Evolutionary conservation across 306 rosid genomes (phyloP).

Genomic region (Sechiopsis laciniata): DNA sequence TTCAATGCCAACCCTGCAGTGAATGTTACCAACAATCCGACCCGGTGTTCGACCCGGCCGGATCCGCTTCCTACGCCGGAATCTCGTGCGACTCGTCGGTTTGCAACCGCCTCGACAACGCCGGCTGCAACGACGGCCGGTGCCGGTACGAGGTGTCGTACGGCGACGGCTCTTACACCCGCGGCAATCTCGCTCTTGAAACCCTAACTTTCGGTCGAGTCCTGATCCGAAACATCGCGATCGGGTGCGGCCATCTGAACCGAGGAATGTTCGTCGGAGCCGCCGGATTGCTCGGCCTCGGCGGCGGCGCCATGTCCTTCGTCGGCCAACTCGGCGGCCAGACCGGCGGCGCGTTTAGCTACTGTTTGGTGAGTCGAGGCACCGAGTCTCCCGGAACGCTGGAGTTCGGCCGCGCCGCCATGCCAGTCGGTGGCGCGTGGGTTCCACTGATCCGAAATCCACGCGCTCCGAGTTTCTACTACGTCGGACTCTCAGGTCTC

Average conservation of each 20-base stretch:
- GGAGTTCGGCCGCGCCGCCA: slow-evolving; percentile 67
- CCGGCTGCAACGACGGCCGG: slow-evolving; percentile 49
- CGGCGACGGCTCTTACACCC: slow-evolving; percentile 82
- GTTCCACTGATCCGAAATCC: slow-evolving; percentile 65
- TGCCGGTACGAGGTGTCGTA: slow-evolving; percentile 69
- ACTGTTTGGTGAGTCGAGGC: slow-evolving; percentile 65
- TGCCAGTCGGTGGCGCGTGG: slow-evolving; percentile 79
- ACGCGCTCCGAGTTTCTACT: slow-evolving; percentile 64
- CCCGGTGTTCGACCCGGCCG: slow-evolving; percentile 77
- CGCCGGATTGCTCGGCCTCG: slow-evolving; percentile 76
- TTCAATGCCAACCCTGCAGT: slow-evolving; percentile 75
- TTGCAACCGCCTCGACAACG: slow-evolving; percentile 57
- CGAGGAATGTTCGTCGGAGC: slow-evolving; percentile 88
- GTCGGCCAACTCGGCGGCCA: slow-evolving; percentile 80
- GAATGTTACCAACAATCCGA: slow-evolving; percentile 76
- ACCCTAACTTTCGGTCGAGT: slow-evolving; percentile 62
- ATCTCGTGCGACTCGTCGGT: slow-evolving; percentile 59
- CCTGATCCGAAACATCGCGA: slow-evolving; percentile 53
- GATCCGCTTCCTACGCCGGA: slow-evolving; percentile 51
- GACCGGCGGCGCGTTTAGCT: slow-evolving; percentile 64
- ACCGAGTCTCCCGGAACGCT: slow-evolving; percentile 44
- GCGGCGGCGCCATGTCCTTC: slow-evolving; percentile 78
- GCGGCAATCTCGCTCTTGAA: slow-evolving; percentile 74
- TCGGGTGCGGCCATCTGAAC: slow-evolving; percentile 85
- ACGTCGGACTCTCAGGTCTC: slow-evolving; percentile 61